Evolutionary conservation across 2,329 filamentous ascomycete genomes (phyloP), one percentile per base, ranked within the genome.

Genomic region (Didymella keratinophila): DNA sequence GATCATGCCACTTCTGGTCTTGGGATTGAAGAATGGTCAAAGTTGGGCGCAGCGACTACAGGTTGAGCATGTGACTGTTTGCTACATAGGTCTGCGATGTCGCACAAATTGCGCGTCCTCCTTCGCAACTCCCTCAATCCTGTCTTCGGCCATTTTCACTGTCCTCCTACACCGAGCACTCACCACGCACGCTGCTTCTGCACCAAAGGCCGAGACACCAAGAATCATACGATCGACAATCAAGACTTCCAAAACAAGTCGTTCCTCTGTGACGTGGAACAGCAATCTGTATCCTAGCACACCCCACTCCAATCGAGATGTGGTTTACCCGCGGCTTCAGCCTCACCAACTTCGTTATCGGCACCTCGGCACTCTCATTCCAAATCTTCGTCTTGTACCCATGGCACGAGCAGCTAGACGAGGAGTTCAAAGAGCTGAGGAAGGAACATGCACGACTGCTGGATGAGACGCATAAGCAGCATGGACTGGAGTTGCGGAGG

Each of bases 361-460:
- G 87, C 52, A 83, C 82, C 28, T 88, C 86, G 4, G 88, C 88
- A 0, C 80, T 90, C 32, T 80, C 79, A 34, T 90, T 90, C 73
- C 87, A 90, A 75, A 86, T 89, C 48, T 87, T 86, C 65, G 88
- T 90, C 37, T 79, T 90, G 11, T 90, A 90, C 73, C 88, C 88
- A 1, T 90, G 87, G 87, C 87, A 90, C 74, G 83, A 88, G 67
- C 80, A 88, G 69, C 78, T 90, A 7, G 85, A 89, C 62, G 81
- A 83, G 20, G 84, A 85, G 59, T 89, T 90, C 67, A 79, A 85
- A 54, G 77, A 80, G 11, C 76, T 89, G 23, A 87, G 85, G 69
- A 80, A 80, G 56, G 86, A 89, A 64, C 85, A 89, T 56, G 58
- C 79, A 4, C 51, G 64, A 18, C 45, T 73, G 21, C 56, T 74